phyloP scores from a whole-genome alignment of 306 rosid species.

The Casuarina cunninghamiana region DNA sequence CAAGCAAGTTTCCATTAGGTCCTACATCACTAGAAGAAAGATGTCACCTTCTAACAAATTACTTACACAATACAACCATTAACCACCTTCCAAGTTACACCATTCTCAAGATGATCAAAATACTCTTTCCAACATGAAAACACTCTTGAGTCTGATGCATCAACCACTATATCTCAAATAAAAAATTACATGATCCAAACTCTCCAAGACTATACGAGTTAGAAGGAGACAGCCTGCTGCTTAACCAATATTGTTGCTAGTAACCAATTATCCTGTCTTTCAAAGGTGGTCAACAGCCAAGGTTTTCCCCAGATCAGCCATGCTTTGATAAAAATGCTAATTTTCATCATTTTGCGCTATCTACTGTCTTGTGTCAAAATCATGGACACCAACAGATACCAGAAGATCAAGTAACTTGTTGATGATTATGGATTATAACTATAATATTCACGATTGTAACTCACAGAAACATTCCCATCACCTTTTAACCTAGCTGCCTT shows the following conservation, averaged over 20 bases:
- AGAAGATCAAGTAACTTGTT: not conserved
- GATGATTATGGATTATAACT: not conserved
- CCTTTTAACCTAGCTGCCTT: not conserved
- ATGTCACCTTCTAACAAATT: not conserved
- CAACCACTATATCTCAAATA: not conserved
- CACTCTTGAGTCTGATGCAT: not conserved
- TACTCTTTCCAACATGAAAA: not conserved
- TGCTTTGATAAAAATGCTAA: not conserved
- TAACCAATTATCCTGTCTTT: not conserved
- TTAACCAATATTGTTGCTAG: not conserved
- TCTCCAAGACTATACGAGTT: not conserved
- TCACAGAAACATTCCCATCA: not conserved
- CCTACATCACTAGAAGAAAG: not conserved
- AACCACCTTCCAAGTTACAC: not conserved
- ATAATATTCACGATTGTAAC: not conserved
- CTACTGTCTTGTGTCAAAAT: not conserved
- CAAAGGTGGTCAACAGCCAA: not conserved
- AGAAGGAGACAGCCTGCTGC: not conserved
- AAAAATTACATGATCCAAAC: not conserved
- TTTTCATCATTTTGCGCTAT: not conserved
- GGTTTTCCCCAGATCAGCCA: not conserved
- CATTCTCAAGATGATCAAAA: not conserved
- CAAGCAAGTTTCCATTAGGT: not conserved
- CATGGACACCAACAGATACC: not conserved
- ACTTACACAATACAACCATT: not conserved